A percentile compares a stretch with the other conserved stretches of the same genome.
Conservation (phyloP, 1,284 basidiomycete genomes). For the Cystobasidium sp. region DNA sequence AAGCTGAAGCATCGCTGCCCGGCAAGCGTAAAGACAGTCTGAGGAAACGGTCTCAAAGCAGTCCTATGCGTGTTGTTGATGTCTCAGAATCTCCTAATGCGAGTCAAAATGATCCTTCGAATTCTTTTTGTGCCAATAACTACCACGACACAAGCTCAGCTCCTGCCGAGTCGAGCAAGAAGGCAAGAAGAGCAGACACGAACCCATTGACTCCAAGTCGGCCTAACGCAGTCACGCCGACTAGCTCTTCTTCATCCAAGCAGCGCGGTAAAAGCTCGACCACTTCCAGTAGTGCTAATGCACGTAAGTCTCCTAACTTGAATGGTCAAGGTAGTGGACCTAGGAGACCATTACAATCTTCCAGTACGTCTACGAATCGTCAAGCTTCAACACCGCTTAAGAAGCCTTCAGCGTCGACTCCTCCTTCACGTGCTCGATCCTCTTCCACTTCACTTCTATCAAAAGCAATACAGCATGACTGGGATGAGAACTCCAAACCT, state of each 20-base stretch:
- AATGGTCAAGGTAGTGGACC: neutral
- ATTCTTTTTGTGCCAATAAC: neutral
- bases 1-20: neutral
- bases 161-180: neutral
- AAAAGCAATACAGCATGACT: slow-evolving; percentile 7
- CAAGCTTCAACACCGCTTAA: slow-evolving; percentile 31
- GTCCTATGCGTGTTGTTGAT: slow-evolving; percentile 1
- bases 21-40: neutral
- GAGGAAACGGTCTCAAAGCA: slow-evolving; percentile 23
- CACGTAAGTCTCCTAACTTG: slow-evolving; percentile 4
- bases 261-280: neutral
- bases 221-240: neutral
- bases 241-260: neutral
- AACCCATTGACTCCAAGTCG: neutral
- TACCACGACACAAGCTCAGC: neutral
- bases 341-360: slow-evolving; percentile 12
- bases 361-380: slow-evolving; percentile 4
- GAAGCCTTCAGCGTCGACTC: slow-evolving; percentile 13
- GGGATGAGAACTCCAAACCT: slow-evolving; percentile 34
- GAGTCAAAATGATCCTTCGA: neutral
- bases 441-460: slow-evolving; percentile 20
- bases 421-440: neutral
- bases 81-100: neutral
- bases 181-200: neutral
- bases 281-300: neutral